phyloP scores from a whole-genome alignment of 139 green algal genomes.

The Volvox africanus region DNA sequence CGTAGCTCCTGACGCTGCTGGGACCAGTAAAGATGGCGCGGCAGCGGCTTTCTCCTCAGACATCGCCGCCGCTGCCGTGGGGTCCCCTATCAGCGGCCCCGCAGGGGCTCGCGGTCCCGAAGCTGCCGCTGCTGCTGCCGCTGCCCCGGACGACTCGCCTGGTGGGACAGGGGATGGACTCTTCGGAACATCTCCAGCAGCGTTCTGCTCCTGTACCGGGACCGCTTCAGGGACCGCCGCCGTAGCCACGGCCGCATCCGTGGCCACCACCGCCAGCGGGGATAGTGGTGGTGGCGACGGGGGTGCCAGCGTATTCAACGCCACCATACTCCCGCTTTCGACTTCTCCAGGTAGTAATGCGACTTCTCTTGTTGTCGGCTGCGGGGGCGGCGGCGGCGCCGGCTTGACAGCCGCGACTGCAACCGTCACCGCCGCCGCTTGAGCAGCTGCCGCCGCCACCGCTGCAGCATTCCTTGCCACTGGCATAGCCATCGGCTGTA shows the following conservation, averaged over 20 bases:
- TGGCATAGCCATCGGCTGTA: neutral
- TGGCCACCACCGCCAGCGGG: neutral
- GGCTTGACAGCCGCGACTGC: neutral
- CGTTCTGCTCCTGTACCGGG: neutral
- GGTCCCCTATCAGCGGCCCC: neutral
- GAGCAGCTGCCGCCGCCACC: neutral
- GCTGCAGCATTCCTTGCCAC: neutral
- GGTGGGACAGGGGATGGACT: neutral
- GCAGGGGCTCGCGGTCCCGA: neutral
- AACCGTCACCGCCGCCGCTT: neutral
- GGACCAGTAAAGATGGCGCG: neutral
- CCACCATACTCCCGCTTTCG: too few relatives aligned
- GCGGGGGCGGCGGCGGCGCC: neutral
- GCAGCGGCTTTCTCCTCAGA: neutral
- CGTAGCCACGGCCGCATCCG: neutral
- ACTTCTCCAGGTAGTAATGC: too few relatives aligned
- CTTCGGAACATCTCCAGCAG: neutral
- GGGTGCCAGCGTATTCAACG: neutral
- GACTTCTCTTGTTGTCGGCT: neutral
- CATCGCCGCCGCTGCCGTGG: neutral
- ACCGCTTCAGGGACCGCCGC: neutral
- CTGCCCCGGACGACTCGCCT: neutral
- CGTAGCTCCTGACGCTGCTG: neutral
- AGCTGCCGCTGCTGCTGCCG: neutral
- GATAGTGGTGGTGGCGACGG: neutral